These are phyloP conservation scores for Cubamyces lactineus DNA, from an alignment of 768 basidiomycete species.

Conservation along the genomic window DNA sequence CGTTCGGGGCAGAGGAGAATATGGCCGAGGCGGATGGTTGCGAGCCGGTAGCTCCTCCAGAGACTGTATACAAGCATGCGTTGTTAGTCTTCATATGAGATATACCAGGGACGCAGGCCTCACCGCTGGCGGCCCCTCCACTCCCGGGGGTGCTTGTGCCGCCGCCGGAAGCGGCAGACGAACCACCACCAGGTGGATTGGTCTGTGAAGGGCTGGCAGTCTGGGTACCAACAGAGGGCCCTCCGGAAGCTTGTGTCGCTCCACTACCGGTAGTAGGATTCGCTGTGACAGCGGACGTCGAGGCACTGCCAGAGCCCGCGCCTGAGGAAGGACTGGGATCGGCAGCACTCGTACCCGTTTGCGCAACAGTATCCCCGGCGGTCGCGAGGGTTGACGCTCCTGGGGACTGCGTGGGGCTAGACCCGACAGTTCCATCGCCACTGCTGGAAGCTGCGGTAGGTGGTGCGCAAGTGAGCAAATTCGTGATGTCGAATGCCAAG, in stretches of 20 bases:
- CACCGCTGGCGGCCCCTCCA: background rate
- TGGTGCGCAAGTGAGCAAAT: too few species aligned
- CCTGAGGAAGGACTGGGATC: too few species aligned
- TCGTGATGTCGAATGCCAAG: too few species aligned
- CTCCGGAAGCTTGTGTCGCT: background rate
- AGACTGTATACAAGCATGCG: background rate
- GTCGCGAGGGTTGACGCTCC: too few species aligned
- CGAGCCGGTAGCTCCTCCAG: background rate
- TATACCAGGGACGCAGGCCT: background rate
- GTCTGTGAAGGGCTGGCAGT: background rate
- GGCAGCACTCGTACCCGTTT: too few species aligned
- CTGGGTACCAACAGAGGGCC: background rate
- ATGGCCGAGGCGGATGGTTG: conserved; percentile 10
- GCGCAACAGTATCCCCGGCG: too few species aligned
- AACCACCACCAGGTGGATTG: background rate
- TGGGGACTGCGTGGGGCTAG: too few species aligned
- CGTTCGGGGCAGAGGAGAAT: background rate
- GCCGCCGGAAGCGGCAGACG: background rate
- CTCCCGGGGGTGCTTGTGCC: background rate
- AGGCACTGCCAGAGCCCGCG: too few species aligned
- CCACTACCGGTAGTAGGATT: background rate
- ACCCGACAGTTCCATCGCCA: too few species aligned
- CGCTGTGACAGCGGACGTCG: background rate
- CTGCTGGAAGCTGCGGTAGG: too few species aligned
- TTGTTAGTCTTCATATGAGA: background rate